Percentiles rank a stretch among this genome's conserved stretches.
These are phyloP conservation scores for Rhodotorula graminis DNA, from an alignment of 768 basidiomycete species.

Conservation along the genomic window DNA sequence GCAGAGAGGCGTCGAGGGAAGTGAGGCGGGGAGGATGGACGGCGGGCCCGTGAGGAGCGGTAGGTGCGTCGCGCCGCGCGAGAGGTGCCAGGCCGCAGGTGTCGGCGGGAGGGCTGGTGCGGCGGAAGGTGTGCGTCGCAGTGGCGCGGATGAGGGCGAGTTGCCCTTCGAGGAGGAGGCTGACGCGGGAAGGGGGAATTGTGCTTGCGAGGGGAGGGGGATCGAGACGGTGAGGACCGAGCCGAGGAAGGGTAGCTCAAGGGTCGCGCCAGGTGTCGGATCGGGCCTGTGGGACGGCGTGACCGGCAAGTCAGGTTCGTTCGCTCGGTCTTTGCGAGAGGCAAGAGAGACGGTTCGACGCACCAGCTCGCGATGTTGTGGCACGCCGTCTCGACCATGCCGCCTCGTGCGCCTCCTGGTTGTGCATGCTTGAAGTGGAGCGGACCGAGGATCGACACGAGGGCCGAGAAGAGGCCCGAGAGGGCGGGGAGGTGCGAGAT, in stretches of 20 bases:
- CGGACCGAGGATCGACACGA: constrained; percentile 67
- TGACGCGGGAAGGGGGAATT: constrained; percentile 4
- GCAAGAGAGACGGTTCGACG: no score
- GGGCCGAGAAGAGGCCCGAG: constrained; percentile 70
- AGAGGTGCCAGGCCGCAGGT: neutral
- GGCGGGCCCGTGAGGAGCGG: neutral
- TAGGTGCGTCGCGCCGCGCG: neutral
- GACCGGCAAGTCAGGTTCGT: no score
- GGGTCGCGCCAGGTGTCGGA: constrained; percentile 60
- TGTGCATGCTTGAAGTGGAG: constrained; percentile 48
- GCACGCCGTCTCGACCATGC: constrained; percentile 39
- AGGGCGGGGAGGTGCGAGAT: constrained; percentile 58
- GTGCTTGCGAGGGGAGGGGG: constrained; percentile 24
- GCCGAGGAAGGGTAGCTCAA: constrained; percentile 81
- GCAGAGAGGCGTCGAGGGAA: constrained; percentile 58
- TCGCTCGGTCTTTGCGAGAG: no score
- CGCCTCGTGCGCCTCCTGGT: constrained; percentile 10
- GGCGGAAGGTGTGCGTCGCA: no score
- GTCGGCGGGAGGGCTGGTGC: neutral
- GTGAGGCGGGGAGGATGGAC: constrained; percentile 59
- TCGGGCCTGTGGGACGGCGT: no score
- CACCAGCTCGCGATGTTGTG: constrained; percentile 35
- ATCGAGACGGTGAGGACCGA: constrained; percentile 43
- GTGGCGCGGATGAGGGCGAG: no score
- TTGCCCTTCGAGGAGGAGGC: no score